Conservation (phyloP, 2,329 filamentous ascomycete species). For the Beauveria scarabaeidicola region DNA sequence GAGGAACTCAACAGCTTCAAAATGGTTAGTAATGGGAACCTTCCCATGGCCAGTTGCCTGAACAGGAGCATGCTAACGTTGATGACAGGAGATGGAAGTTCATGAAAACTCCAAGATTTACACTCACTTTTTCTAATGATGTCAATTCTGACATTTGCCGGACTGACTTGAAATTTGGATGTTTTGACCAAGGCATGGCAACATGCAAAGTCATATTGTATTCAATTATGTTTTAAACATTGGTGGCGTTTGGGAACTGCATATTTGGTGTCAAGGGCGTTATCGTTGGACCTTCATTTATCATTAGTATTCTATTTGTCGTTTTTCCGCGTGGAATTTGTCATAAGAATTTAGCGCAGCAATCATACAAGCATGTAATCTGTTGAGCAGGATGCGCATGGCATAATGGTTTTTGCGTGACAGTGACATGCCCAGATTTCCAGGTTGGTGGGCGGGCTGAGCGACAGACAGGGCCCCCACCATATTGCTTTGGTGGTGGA, state of each 20-base stretch:
- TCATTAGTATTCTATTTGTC: conserved; percentile 26
- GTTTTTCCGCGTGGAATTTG: conserved; percentile 14
- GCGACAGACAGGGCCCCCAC: background rate
- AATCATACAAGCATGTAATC: conserved; percentile 13
- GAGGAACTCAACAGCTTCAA: conserved; percentile 99
- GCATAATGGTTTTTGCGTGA: background rate
- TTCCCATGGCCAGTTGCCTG: background rate
- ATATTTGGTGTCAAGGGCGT: conserved; percentile 52
- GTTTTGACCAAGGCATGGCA: conserved; percentile 8
- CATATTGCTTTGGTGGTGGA: background rate
- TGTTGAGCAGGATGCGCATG: conserved; percentile 11
- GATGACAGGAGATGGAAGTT: conserved; percentile 89
- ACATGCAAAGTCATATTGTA: conserved; percentile 24
- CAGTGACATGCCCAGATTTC: background rate
- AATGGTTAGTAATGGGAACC: conserved; percentile 47
- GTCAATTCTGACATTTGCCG: background rate
- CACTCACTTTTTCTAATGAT: conserved; percentile 95
- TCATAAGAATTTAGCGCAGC: conserved; percentile 12
- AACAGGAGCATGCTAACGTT: conserved; percentile 28
- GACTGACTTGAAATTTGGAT: conserved; percentile 5
- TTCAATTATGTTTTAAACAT: conserved; percentile 38
- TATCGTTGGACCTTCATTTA: conserved; percentile 31
- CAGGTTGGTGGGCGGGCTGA: too few species aligned
- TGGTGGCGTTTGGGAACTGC: conserved; percentile 46
- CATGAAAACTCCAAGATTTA: conserved; percentile 98